Evolutionary conservation across 1,284 basidiomycete species (phyloP).

Genomic region (Papiliotrema nemorosa): DNA sequence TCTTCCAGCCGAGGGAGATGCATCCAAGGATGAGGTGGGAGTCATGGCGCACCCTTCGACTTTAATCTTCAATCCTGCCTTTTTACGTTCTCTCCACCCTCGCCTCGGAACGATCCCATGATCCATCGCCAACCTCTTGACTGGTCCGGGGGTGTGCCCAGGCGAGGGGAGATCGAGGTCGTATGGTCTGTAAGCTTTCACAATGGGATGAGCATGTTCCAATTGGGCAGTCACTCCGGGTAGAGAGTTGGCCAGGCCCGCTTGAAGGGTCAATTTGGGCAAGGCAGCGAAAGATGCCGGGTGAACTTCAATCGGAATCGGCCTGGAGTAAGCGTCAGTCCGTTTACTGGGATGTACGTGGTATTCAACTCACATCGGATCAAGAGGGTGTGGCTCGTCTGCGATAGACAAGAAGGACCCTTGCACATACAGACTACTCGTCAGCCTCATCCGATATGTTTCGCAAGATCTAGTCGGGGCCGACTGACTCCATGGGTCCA

Average conservation of each 20-base stretch:
- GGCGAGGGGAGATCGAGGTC: no score
- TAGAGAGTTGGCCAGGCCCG: conserved; percentile 19
- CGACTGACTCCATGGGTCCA: conserved; percentile 23
- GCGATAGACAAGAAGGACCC: conserved; percentile 25
- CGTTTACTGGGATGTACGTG: not conserved
- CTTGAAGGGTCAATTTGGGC: conserved; percentile 21
- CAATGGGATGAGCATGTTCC: no score
- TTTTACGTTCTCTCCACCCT: conserved; percentile 15
- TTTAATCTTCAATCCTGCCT: conserved; percentile 10
- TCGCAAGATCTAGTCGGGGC: not conserved
- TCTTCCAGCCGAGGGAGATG: not conserved
- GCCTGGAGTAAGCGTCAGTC: conserved; percentile 8
- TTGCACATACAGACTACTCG: conserved; percentile 27
- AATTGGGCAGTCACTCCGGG: conserved; percentile 2
- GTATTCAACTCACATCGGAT: conserved; percentile 18
- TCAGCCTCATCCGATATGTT: not conserved
- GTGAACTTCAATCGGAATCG: conserved; percentile 22
- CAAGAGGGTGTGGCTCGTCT: conserved; percentile 29
- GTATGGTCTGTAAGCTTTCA: no score
- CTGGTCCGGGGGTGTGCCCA: not conserved
- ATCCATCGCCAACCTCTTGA: no score
- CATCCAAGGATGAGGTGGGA: not conserved
- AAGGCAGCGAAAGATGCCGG: conserved; percentile 9
- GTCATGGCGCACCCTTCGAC: conserved; percentile 10
- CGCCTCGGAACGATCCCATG: no score